Conservation (phyloP, 306 rosid species). For the Casuarina glauca region DNA sequence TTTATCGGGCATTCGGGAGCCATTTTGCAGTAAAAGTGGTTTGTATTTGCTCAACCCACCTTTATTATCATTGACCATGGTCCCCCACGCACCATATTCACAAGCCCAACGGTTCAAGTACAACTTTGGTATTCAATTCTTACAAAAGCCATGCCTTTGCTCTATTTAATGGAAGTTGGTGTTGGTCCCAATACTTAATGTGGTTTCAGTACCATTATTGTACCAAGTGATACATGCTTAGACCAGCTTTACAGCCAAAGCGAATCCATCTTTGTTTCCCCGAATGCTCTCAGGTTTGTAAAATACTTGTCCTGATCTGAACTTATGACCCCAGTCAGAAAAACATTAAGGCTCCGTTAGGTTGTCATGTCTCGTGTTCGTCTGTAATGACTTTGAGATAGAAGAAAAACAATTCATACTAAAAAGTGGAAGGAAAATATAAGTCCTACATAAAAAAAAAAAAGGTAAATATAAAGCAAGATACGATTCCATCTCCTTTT, state of each 20-base stretch:
- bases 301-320: neutral
- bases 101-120: neutral
- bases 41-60: neutral
- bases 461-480: neutral
- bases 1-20: neutral
- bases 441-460: neutral
- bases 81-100: neutral
- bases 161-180: neutral
- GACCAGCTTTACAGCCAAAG: constrained; percentile 4
- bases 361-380: neutral
- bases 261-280: neutral
- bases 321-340: neutral
- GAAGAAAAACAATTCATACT: neutral
- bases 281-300: neutral
- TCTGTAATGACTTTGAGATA: constrained; percentile 1
- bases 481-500: neutral
- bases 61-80: neutral
- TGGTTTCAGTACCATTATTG: neutral
- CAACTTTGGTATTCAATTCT: constrained; percentile 7
- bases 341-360: neutral
- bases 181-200: neutral
- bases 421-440: neutral
- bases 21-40: neutral
- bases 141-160: neutral
- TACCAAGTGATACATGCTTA: neutral